phyloP scores from a whole-genome alignment of 345 rosid genomes.

The Citrus inodora region DNA sequence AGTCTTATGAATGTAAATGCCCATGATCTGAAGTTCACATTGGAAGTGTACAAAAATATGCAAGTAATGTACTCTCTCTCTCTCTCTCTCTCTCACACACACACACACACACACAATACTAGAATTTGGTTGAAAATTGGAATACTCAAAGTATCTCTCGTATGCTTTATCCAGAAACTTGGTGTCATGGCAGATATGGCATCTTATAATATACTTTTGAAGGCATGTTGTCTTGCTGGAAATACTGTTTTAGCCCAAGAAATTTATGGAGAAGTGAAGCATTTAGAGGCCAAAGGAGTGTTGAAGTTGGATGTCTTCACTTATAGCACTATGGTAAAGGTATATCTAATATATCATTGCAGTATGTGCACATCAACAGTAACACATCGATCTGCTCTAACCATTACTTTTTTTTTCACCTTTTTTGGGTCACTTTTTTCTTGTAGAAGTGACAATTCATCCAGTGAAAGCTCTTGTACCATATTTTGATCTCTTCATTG shows the following conservation, averaged over 20 bases:
- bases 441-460: neutral
- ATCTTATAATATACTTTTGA: constrained; percentile 84
- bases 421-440: neutral
- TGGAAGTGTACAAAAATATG: constrained; percentile 66
- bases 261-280: constrained; percentile 67
- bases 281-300: constrained; percentile 57
- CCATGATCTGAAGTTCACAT: constrained; percentile 65
- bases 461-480: neutral
- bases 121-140: constrained; percentile 3
- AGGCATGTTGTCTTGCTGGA: constrained; percentile 83
- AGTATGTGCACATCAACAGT: neutral
- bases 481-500: neutral
- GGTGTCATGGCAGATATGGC: constrained; percentile 67
- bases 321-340: constrained; percentile 90
- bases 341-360: constrained; percentile 22
- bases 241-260: constrained; percentile 83
- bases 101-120: neutral
- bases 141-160: neutral
- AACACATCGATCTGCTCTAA: constrained; percentile 2
- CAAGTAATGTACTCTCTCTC: constrained; percentile 39
- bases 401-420: neutral
- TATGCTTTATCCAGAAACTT: constrained; percentile 47
- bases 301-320: constrained; percentile 84
- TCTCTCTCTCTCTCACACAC: neutral
- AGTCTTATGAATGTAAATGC: constrained; percentile 94